Evolutionary conservation across 495 filamentous ascomycete genomes (phyloP), one percentile per base, ranked within the genome.

Genomic region (Daldinia grandis): DNA sequence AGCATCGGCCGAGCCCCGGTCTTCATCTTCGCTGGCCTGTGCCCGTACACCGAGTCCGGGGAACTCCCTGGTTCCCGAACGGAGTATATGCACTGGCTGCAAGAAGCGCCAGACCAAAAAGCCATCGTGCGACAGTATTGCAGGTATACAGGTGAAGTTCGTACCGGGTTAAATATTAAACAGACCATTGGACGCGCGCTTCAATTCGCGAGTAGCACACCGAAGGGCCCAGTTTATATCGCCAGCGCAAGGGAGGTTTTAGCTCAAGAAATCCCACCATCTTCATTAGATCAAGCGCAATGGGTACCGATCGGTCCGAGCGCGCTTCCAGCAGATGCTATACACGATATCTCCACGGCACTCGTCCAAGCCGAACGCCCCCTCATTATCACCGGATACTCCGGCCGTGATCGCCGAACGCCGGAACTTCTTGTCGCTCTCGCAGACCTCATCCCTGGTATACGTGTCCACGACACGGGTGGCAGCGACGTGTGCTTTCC

Each of bases 11-110:
- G 91, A 33, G 86, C 86, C 4, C 91, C 91, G 0, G 88, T 94
- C 14, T 76, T 94, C 24, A 92, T 94, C 60, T 93, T 94, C 71
- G 91, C 91, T 9, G 91, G 91, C 6, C 78, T 94, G 30, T 90
- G 87, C 31, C 91, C 91, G 0, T 93, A 88, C 71, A 93, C 91
- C 0, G 86, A 89, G 58, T 90, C 93, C 62, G 91, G 91, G 2
- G 91, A 94, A 77, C 83, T 89, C 76, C 79, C 88, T 21, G 91
- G 91, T 1, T 91, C 88, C 5, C 81, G 91, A 35, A 93, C 91
- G 0, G 91, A 93, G 71, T 93, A 92, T 67, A 94, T 93, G 69
- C 91, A 94, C 67, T 94, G 91, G 89, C 89, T 93, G 8, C 91
- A 94, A 64, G 91, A 94, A 77, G 87, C 92, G 2, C 91, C 89